A percentile compares a stretch with the other conserved stretches of the same genome.
Evolutionary conservation across 192 early-diverging fungal species (phyloP).

Genomic region (Entomortierella chlamydospora): DNA sequence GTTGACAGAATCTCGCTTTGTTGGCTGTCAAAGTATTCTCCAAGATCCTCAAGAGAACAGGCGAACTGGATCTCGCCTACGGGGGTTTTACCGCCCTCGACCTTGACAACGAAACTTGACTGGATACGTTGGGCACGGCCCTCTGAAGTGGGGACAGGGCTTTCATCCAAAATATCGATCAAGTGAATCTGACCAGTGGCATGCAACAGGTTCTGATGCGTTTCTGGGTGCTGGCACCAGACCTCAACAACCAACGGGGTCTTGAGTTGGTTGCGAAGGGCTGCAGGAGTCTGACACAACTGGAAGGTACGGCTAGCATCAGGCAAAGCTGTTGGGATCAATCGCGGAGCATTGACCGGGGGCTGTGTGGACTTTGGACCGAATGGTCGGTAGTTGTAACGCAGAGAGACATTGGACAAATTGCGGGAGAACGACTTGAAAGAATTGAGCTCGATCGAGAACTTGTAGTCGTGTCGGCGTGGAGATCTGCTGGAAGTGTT

Average conservation of each 20-base stretch:
- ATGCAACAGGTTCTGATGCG: conserved; percentile 36
- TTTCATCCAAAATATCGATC: conserved; percentile 42
- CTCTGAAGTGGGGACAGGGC: conserved; percentile 5
- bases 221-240: conserved; percentile 48
- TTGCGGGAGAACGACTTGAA: conserved; percentile 40
- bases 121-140: conserved; percentile 37
- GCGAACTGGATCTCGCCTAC: conserved; percentile 49
- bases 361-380: conserved; percentile 52
- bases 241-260: conserved; percentile 45
- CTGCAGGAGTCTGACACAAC: conserved; percentile 49
- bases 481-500: conserved; percentile 37
- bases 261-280: conserved; percentile 46
- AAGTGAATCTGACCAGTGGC: conserved; percentile 48
- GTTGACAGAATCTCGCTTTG: conserved; percentile 53
- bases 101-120: conserved; percentile 26
- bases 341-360: conserved; percentile 34
- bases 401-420: conserved; percentile 37
- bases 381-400: conserved; percentile 53
- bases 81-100: conserved; percentile 23
- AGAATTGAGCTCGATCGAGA: conserved; percentile 45
- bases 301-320: conserved; percentile 46
- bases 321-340: conserved; percentile 22
- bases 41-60: conserved; percentile 49
- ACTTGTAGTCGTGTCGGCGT: conserved; percentile 52
- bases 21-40: conserved; percentile 56